A percentile compares a stretch with the other conserved stretches of the same genome.
These are phyloP conservation scores for Biancaea sappan DNA, from an alignment of 306 rosid species.

Conservation along the genomic window DNA sequence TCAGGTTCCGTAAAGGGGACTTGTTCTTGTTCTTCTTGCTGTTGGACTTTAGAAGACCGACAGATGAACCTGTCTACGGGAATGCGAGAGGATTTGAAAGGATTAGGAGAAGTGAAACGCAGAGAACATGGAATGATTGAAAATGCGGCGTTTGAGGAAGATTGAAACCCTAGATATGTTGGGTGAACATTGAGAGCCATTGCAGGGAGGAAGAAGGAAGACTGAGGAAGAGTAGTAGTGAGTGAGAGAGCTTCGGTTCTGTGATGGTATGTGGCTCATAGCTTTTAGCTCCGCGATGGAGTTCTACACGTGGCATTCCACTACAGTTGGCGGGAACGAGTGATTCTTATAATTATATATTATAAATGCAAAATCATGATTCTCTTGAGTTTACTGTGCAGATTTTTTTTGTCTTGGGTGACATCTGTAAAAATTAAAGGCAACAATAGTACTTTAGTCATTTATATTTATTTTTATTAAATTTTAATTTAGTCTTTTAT, in stretches of 20 bases:
- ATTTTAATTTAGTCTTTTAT: too few relatives aligned
- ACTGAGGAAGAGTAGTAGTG: background rate
- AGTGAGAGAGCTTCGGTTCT: background rate
- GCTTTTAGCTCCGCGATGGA: conserved; percentile 28
- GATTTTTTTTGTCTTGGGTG: too few relatives aligned
- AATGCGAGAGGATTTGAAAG: conserved; percentile 10
- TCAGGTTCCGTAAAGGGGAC: conserved; percentile 63
- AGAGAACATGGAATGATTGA: conserved; percentile 17
- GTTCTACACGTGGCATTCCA: conserved; percentile 36
- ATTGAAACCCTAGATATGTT: conserved; percentile 34
- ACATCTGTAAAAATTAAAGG: too few relatives aligned
- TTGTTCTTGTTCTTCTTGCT: conserved; percentile 34
- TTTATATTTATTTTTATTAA: too few relatives aligned
- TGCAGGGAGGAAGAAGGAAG: background rate
- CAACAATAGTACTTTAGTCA: too few relatives aligned
- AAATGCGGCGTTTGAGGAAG: background rate
- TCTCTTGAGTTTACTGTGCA: too few relatives aligned
- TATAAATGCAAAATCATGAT: too few relatives aligned
- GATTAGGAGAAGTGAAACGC: conserved; percentile 28
- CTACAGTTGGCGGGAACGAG: background rate
- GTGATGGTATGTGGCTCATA: conserved; percentile 31
- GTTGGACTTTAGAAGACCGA: conserved; percentile 39
- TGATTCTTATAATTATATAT: too few relatives aligned
- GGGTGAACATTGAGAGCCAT: conserved; percentile 36
- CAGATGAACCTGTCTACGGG: conserved; percentile 28